A percentile compares a stretch with the other conserved stretches of the same genome.
phyloP scores from a whole-genome alignment of 768 basidiomycete genomes.

The Phylloporus arenicola region DNA sequence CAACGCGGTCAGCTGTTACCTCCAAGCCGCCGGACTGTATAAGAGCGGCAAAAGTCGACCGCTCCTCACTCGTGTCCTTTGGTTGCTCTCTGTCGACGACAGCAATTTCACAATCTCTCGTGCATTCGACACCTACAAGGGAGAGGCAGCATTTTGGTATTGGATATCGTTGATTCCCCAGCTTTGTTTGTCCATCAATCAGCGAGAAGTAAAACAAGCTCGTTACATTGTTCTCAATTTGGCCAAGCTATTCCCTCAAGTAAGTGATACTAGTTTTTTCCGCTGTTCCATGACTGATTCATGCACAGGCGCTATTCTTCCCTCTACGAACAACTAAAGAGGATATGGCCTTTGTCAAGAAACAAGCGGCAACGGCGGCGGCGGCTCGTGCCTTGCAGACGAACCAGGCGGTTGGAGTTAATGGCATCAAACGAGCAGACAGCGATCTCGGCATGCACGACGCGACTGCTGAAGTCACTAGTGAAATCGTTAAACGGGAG shows the following conservation, averaged over 20 bases:
- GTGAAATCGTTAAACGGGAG: slow-evolving; percentile 25
- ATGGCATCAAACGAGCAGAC: slow-evolving; percentile 29
- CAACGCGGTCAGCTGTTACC: slow-evolving; percentile 93
- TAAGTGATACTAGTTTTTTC: slow-evolving; percentile 28
- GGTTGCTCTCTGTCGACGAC: slow-evolving; percentile 94
- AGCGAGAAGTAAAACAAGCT: slow-evolving; percentile 91
- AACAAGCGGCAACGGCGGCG: slow-evolving; percentile 35
- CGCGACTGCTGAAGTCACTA: slow-evolving; percentile 21
- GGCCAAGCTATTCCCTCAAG: slow-evolving; percentile 91
- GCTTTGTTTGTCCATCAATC: slow-evolving; percentile 80
- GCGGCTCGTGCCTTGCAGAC: slow-evolving; percentile 33
- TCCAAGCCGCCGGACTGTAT: slow-evolving; percentile 94
- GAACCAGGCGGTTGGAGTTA: slow-evolving; percentile 23
- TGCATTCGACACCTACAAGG: slow-evolving; percentile 92
- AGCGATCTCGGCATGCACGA: slow-evolving; percentile 29
- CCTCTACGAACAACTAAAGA: slow-evolving; percentile 81
- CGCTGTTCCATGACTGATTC: slow-evolving; percentile 2
- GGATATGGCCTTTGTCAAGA: slow-evolving; percentile 50
- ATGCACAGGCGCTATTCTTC: slow-evolving; percentile 84
- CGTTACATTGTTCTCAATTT: slow-evolving; percentile 83
- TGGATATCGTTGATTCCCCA: slow-evolving; percentile 99
- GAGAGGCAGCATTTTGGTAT: slow-evolving; percentile 95
- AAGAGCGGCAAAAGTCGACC: slow-evolving; percentile 91
- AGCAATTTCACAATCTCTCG: slow-evolving; percentile 60
- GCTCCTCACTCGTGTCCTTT: slow-evolving; percentile 86